Conservation (phyloP, 225 moss, liverwort and hornwort genomes). For the Pseudoscleropodium purum region DNA sequence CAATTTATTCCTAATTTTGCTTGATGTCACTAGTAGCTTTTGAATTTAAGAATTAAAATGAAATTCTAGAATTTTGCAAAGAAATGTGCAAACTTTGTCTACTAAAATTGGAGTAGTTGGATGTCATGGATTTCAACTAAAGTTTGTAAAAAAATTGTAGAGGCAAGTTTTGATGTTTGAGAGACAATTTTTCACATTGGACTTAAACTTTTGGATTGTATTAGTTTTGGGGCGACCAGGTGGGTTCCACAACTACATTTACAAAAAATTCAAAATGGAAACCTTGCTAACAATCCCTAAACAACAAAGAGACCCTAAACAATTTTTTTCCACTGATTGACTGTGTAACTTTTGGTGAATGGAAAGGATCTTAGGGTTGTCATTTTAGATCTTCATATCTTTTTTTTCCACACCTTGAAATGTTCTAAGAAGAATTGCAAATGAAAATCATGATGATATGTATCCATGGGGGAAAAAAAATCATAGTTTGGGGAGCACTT, state of each 20-base stretch:
- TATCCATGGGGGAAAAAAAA: fast-evolving
- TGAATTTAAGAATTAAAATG: neutral
- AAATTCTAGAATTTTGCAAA: neutral
- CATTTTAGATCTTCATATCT: no score
- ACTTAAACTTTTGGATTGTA: neutral
- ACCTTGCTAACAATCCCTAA: fast-evolving
- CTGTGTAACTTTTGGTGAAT: no score
- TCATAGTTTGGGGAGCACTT: neutral
- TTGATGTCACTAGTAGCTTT: neutral
- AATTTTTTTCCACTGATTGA: no score
- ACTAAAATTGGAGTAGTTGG: neutral
- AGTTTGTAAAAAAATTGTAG: fast-evolving
- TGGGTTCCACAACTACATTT: neutral
- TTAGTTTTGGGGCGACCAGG: neutral
- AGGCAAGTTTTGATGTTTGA: fast-evolving
- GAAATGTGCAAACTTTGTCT: neutral
- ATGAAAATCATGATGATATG: neutral
- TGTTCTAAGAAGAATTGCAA: no score
- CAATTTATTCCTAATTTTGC: neutral
- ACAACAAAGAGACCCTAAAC: neutral
- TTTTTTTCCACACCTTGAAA: no score
- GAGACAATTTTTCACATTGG: neutral
- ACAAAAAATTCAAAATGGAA: neutral
- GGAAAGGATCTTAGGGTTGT: no score
- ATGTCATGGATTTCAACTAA: neutral